Base-by-base conservation (phyloP, 1,284 basidiomycete species). In the Prillingera fragicola region DNA sequence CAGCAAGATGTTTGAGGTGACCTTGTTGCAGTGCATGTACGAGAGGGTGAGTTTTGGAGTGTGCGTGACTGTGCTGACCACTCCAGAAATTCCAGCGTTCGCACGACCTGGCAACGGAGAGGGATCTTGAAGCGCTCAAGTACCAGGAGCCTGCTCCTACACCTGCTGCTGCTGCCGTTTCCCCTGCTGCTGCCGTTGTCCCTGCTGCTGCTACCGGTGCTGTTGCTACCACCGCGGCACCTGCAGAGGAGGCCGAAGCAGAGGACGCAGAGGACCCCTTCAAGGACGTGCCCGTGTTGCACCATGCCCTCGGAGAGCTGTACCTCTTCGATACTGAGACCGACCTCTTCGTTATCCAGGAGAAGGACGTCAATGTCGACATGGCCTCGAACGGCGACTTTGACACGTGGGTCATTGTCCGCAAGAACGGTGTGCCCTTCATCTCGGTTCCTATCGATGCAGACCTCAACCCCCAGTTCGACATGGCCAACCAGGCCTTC, bases 1-100 rank as follows among this genome's bases (percentile, higher is more conserved):
- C 1, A 90, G 87, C 5, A 80, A 80, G 38, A 82, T 84, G 13
- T 95, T 96, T 64, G 89, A 95, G 69, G 83, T 87, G 35, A 91
- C 90, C 67, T 85, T 91, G 76, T 84, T 95, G 56, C 83, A 88
- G 32, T 94, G 92, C 46, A 88, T 94, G 78, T 96, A 84, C 69
- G 92, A 96, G 68, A 56, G 72, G 50, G 70, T 72, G 39, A 53
- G 70, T 57, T 1, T 14, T n/a, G 26, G 12, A 38, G 24, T 18
- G 23, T 34, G 13, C 14, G 19, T 17, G 3, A 10, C 13, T n/a
- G 22, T 21, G 19, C 50, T 45, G 32, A 48, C 47, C 29, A 21
- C 27, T 12, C 12, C 79, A 87, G 72, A 92, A 91, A 74, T 84
- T 83, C 74, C 81, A 77, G 59, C 75, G 60, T 40, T 81, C 78